Conservation (phyloP, 2,329 filamentous ascomycete genomes). For the Arachnomyces sp. region DNA sequence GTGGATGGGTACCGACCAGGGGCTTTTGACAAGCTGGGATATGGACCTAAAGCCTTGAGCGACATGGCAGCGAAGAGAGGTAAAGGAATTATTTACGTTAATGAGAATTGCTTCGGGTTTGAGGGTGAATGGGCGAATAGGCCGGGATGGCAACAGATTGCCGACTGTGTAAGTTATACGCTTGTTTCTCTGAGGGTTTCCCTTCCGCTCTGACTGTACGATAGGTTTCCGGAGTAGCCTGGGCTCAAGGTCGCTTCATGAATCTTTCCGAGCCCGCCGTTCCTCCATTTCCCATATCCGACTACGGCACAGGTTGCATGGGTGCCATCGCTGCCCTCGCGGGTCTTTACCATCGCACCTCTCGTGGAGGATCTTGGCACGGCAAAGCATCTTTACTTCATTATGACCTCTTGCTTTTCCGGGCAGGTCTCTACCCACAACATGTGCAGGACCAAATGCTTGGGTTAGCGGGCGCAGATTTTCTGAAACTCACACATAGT, state of each 20-base stretch:
- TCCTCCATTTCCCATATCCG: constrained; percentile 46
- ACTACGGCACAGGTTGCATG: constrained; percentile 66
- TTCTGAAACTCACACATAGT: constrained; percentile 51
- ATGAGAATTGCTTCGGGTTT: constrained; percentile 65
- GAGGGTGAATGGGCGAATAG: constrained; percentile 56
- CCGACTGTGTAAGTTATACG: constrained; percentile 50
- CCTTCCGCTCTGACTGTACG: background rate
- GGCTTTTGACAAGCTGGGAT: constrained; percentile 56
- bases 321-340: constrained; percentile 60
- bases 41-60: constrained; percentile 46
- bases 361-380: constrained; percentile 58
- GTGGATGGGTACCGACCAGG: constrained; percentile 65
- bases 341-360: constrained; percentile 57
- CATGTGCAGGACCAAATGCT: constrained; percentile 46
- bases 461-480: constrained; percentile 29
- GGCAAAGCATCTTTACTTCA: constrained; percentile 59
- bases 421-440: constrained; percentile 50
- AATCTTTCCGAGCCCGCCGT: constrained; percentile 31
- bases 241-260: constrained; percentile 38
- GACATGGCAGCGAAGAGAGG: constrained; percentile 47
- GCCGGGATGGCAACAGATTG: constrained; percentile 66
- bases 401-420: constrained; percentile 60
- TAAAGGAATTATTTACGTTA: constrained; percentile 60
- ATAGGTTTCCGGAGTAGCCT: constrained; percentile 35
- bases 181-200: background rate